Conservation (phyloP, 768 basidiomycete genomes). For the Pulveroboletus sp. region DNA sequence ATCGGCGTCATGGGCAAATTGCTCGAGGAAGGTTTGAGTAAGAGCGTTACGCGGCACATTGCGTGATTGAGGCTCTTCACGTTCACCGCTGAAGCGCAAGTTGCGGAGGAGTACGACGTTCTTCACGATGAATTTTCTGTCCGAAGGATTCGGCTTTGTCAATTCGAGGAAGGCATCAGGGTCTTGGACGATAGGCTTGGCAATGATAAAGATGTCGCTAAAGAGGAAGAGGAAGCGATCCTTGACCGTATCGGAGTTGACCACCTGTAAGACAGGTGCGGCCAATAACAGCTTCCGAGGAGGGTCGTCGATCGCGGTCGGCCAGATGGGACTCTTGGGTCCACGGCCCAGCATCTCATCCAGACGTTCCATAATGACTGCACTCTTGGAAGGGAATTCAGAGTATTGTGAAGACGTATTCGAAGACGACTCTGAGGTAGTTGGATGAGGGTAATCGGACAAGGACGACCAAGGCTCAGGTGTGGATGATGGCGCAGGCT, state of each 20-base stretch:
- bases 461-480: conserved; percentile 77
- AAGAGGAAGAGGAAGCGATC: conserved; percentile 97
- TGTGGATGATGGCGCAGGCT: conserved; percentile 59
- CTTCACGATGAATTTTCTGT: conserved; percentile 84
- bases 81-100: conserved; percentile 65
- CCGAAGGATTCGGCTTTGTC: conserved; percentile 51
- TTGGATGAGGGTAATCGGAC: conserved; percentile 64
- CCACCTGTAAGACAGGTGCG: conserved; percentile 88
- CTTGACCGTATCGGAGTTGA: conserved; percentile 90
- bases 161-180: conserved; percentile 58
- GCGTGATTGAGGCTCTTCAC: conserved; percentile 55
- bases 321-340: conserved; percentile 54
- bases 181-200: conserved; percentile 80
- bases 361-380: conserved; percentile 60
- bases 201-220: conserved; percentile 88
- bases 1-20: conserved; percentile 79
- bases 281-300: conserved; percentile 82
- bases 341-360: conserved; percentile 67
- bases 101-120: conserved; percentile 77
- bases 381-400: conserved; percentile 42
- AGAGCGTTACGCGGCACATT: conserved; percentile 52
- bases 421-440: conserved; percentile 73
- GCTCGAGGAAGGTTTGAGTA: conserved; percentile 69
- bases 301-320: conserved; percentile 73
- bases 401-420: conserved; percentile 70